These are phyloP conservation scores for Penicillium rolfsii DNA, from an alignment of 2,329 filamentous ascomycete species.

Conservation along the genomic window DNA sequence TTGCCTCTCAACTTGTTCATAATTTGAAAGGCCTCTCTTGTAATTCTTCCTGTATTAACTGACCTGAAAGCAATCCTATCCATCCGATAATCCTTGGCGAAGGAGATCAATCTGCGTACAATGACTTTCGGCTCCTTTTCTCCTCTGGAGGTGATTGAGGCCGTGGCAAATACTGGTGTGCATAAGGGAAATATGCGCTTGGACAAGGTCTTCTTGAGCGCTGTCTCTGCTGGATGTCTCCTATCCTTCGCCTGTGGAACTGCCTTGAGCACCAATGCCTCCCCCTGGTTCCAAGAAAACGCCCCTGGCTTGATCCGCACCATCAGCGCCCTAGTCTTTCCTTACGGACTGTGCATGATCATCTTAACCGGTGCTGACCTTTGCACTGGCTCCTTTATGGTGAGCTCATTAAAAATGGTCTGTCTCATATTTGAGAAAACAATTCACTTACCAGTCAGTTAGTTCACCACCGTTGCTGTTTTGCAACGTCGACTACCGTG, in stretches of 20 bases:
- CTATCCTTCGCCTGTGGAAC: slow-evolving; percentile 57
- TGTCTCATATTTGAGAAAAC: neutral
- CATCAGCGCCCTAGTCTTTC: slow-evolving; percentile 53
- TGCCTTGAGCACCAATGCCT: slow-evolving; percentile 50
- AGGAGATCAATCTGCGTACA: neutral
- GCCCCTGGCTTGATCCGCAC: slow-evolving; percentile 54
- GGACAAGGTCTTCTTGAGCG: slow-evolving; percentile 57
- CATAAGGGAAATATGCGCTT: slow-evolving; percentile 58
- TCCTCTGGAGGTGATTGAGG: slow-evolving; percentile 55
- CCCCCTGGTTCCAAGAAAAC: slow-evolving; percentile 55
- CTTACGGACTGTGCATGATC: slow-evolving; percentile 55
- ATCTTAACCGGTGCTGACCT: slow-evolving; percentile 55
- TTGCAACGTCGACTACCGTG: slow-evolving; percentile 48
- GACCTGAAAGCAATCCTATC: too few relatives aligned
- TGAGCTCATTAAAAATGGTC: slow-evolving; percentile 17
- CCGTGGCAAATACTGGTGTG: slow-evolving; percentile 55
- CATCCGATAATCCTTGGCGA: neutral
- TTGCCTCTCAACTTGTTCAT: too few relatives aligned
- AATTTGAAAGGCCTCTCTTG: neutral
- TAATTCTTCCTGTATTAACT: neutral
- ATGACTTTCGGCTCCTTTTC: slow-evolving; percentile 48
- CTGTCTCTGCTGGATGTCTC: slow-evolving; percentile 56
- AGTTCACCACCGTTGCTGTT: slow-evolving; percentile 51
- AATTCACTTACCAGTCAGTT: neutral
- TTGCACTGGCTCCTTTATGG: slow-evolving; percentile 54